Conservation (phyloP, 2,329 filamentous ascomycete genomes). For the Atkinsonella texensis region DNA sequence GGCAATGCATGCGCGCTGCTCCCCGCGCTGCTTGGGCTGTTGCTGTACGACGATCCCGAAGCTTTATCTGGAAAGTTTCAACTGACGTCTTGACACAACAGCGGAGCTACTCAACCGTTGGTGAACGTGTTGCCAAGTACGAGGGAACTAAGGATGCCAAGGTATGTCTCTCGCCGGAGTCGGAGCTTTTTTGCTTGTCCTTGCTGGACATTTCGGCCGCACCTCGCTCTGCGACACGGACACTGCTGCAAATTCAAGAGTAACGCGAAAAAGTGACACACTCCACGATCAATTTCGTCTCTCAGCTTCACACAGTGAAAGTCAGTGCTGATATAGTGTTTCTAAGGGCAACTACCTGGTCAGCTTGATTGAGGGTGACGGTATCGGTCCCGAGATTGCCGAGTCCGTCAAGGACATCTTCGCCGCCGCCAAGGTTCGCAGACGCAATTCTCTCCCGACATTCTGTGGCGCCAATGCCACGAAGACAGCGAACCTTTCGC, state of each 20-base stretch:
- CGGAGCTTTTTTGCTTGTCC: background rate
- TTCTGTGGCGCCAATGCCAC: too few species aligned
- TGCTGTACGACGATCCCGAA: slow-evolving; percentile 18
- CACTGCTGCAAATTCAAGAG: slow-evolving; percentile 6
- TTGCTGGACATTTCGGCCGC: background rate
- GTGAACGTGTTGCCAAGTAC: slow-evolving; percentile 80
- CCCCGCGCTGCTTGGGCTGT: slow-evolving; percentile 36
- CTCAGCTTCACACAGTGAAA: background rate
- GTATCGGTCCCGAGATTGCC: slow-evolving; percentile 95
- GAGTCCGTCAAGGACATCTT: slow-evolving; percentile 99
- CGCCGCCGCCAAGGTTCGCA: slow-evolving; percentile 71
- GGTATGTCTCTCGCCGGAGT: slow-evolving; percentile 43
- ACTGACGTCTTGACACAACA: slow-evolving; percentile 27
- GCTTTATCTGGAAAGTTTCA: background rate
- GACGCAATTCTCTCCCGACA: background rate
- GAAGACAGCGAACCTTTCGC: too few species aligned
- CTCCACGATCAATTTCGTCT: background rate
- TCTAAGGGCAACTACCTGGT: slow-evolving; percentile 85
- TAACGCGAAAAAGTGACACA: slow-evolving; percentile 14
- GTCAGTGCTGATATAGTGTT: background rate
- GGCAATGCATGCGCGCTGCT: slow-evolving; percentile 65
- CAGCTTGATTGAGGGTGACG: slow-evolving; percentile 96
- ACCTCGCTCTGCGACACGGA: background rate
- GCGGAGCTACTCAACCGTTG: slow-evolving; percentile 52
- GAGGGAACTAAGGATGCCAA: slow-evolving; percentile 78